Percentiles rank a stretch among this genome's conserved stretches.
Conservation (phyloP, 495 filamentous ascomycete species). For the Penicillium flavigenum region DNA sequence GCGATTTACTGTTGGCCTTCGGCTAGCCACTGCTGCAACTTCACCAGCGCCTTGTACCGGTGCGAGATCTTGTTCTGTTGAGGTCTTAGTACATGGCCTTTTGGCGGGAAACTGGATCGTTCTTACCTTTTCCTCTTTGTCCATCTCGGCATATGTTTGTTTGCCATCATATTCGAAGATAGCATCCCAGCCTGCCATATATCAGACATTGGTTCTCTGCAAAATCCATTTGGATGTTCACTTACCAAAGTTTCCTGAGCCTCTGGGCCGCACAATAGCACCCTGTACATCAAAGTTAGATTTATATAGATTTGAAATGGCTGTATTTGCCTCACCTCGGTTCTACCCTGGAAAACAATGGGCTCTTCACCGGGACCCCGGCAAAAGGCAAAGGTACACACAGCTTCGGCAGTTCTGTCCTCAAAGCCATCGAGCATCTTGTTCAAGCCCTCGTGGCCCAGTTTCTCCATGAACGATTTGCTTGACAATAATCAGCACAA, state of each 20-base stretch:
- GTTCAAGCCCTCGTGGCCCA: slow-evolving; percentile 84
- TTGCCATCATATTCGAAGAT: slow-evolving; percentile 93
- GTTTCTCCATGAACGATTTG: slow-evolving; percentile 85
- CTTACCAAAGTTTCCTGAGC: slow-evolving; percentile 81
- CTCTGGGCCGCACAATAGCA: slow-evolving; percentile 45
- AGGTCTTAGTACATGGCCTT: slow-evolving; percentile 7
- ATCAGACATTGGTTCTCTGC: neutral
- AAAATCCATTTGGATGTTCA: slow-evolving; percentile 14
- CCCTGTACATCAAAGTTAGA: slow-evolving; percentile 37
- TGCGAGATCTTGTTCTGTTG: slow-evolving; percentile 82
- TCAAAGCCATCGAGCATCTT: slow-evolving; percentile 86
- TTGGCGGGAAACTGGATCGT: neutral
- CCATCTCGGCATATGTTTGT: slow-evolving; percentile 94
- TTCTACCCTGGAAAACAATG: slow-evolving; percentile 88
- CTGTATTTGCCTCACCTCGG: slow-evolving; percentile 39
- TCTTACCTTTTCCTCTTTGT: slow-evolving; percentile 70
- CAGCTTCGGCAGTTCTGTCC: slow-evolving; percentile 85
- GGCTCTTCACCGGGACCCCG: slow-evolving; percentile 80
- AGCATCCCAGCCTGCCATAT: slow-evolving; percentile 78
- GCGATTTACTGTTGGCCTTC: slow-evolving; percentile 37
- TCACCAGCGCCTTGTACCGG: slow-evolving; percentile 77
- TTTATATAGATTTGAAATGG: neutral
- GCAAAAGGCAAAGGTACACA: slow-evolving; percentile 94
- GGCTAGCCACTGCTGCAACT: slow-evolving; percentile 81
- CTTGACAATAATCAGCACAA: slow-evolving; percentile 39